These are phyloP conservation scores for Xylariaceae sp. DNA, from an alignment of 2,329 filamentous ascomycete species.

Conservation along the genomic window DNA sequence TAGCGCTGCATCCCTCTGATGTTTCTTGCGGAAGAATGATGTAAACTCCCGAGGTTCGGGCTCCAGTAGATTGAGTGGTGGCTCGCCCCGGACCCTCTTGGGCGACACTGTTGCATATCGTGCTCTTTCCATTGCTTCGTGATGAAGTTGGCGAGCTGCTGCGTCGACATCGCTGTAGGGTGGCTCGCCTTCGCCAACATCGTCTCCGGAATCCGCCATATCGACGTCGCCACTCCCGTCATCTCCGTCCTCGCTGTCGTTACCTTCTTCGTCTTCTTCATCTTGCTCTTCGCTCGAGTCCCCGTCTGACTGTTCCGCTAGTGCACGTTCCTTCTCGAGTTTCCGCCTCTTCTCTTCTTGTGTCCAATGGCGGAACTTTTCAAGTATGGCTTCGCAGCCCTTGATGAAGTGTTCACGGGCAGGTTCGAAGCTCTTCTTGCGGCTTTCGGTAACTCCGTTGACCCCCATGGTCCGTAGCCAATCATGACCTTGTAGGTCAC, in stretches of 20 bases:
- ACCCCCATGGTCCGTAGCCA: constrained; percentile 93
- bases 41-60: constrained; percentile 58
- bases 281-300: constrained; percentile 30
- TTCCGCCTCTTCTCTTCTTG: constrained; percentile 83
- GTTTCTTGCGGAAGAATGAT: constrained; percentile 80
- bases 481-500: constrained; percentile 82
- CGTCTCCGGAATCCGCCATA: constrained; percentile 30
- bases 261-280: constrained; percentile 33
- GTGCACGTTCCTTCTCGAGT: constrained; percentile 64
- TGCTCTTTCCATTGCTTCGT: constrained; percentile 50
- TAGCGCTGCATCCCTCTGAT: constrained; percentile 76
- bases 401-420: constrained; percentile 80
- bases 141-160: constrained; percentile 67
- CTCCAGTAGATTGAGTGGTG: constrained; percentile 31
- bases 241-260: constrained; percentile 22
- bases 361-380: constrained; percentile 85
- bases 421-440: constrained; percentile 80
- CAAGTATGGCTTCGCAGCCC: constrained; percentile 73
- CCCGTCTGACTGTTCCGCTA: constrained; percentile 45
- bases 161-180: constrained; percentile 67
- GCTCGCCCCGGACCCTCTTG: constrained; percentile 22
- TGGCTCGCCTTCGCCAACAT: constrained; percentile 23
- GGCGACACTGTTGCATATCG: constrained; percentile 22
- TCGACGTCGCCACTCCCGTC: constrained; percentile 22
- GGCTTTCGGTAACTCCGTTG: constrained; percentile 74